Evolutionary conservation across 2,329 filamentous ascomycete species (phyloP).

Genomic region (Penicillium concentricum): DNA sequence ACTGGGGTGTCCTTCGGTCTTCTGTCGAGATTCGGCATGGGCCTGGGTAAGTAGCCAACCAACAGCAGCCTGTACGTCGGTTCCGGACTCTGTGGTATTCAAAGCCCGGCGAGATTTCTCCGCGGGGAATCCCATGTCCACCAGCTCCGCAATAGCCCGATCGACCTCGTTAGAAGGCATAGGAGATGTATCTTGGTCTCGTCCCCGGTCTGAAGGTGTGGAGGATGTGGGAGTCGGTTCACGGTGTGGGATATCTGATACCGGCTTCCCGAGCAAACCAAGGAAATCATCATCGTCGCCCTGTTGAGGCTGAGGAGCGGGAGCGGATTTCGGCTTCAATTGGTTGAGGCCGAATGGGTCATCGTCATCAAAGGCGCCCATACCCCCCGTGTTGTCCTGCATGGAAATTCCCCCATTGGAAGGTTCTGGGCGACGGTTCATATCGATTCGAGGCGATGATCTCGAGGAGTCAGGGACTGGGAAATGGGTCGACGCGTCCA

Average conservation of each 20-base stretch:
- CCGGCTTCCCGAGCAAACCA: slow-evolving; percentile 59
- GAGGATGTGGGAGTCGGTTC: slow-evolving; percentile 27
- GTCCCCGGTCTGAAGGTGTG: slow-evolving; percentile 11
- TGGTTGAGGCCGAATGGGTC: slow-evolving; percentile 82
- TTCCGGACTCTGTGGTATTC: slow-evolving; percentile 72
- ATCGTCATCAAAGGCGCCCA: slow-evolving; percentile 62
- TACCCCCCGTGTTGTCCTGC: slow-evolving; percentile 22
- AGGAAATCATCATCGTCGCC: slow-evolving; percentile 63
- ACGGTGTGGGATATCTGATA: slow-evolving; percentile 50
- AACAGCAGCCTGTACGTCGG: slow-evolving; percentile 81
- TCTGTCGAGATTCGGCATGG: slow-evolving; percentile 77
- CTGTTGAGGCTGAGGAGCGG: slow-evolving; percentile 48
- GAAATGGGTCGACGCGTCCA: slow-evolving; percentile 60
- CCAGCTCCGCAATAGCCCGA: slow-evolving; percentile 77
- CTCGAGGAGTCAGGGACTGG: slow-evolving; percentile 44
- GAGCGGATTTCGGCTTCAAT: slow-evolving; percentile 55
- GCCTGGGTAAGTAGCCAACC: slow-evolving; percentile 89
- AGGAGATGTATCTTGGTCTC: slow-evolving; percentile 18
- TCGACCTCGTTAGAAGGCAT: slow-evolving; percentile 59
- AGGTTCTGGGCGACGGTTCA: slow-evolving; percentile 10
- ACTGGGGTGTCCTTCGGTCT: slow-evolving; percentile 46
- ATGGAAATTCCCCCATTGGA: slow-evolving; percentile 17
- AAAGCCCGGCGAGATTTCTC: slow-evolving; percentile 81
- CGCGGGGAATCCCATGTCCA: slow-evolving; percentile 90
- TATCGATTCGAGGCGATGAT: slow-evolving; percentile 29